Evolutionary conservation across 768 basidiomycete genomes (phyloP), one percentile per base, ranked within the genome.

Genomic region (Galerina marginata): DNA sequence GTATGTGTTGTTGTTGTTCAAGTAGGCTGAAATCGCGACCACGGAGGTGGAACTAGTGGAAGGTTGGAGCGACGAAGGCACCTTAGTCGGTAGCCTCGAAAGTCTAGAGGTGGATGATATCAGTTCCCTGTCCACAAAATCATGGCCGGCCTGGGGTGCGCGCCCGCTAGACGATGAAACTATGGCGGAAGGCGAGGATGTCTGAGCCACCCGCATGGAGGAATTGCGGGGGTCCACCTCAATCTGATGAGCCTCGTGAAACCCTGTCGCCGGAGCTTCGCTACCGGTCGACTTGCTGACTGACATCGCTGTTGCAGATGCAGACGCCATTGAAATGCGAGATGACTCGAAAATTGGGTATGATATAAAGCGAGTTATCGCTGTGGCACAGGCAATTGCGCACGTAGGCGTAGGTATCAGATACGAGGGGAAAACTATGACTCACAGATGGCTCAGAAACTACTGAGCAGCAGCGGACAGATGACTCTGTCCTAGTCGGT

Each of bases 51-150:
- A 69, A 64, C 59, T 60, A 55, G 67, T 59, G 40, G 71, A 66
- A 59, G 60, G 42, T 14, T 42, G 61, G 64, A 69, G 64, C 62
- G 69, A 76, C 63, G 81, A 78, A 81, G 79, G 80, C 83, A 83
- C 81, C 74, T 76, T 67, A 62, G 56, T 40, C 7, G 75, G 79
- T 73, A 75, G 81, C 85, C 84, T 81, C 75, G 76, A 68, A 54
- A 59, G 70, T 82, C 87, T 89, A 81, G 74, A 81, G 82, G 77
- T 76, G 73, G 73, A 72, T 67, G 74, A 75, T 72, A 83, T 86
- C 72, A 89, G 88, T 76, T 79, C 74, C 73, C 75, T 71, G 67
- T 83, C 76, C 71, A 77, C 63, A 73, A 67, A 65, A 61, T 67
- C 63, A 66, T 58, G 60, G 69, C 55, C 60, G 60, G 61, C 60